phyloP scores from a whole-genome alignment of 257 asterid genomes.

The Solanum sitiens region DNA sequence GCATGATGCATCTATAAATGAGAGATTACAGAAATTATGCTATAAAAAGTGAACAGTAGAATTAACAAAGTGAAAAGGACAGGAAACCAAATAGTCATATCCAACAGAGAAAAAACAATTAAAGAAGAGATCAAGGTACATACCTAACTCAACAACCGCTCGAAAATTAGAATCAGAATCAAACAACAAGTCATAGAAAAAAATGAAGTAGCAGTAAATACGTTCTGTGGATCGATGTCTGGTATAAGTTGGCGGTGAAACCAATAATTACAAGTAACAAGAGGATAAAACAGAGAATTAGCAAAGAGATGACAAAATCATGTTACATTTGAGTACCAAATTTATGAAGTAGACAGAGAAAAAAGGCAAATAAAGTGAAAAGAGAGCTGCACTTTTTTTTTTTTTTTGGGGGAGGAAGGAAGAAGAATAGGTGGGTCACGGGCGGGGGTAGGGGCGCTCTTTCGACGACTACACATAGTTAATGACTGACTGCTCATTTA shows the following conservation, averaged over 20 bases:
- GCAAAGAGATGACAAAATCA: not conserved
- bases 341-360: constrained; percentile 1
- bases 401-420: not conserved
- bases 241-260: not conserved
- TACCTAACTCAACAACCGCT: constrained; percentile 1
- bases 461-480: not conserved
- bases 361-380: not conserved
- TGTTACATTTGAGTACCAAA: not conserved
- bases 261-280: not conserved
- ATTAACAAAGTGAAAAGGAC: not conserved
- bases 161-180: not conserved
- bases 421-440: not conserved
- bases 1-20: not conserved
- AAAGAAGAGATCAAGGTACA: not conserved
- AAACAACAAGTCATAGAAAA: not conserved
- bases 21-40: not conserved
- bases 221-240: not conserved
- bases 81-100: not conserved
- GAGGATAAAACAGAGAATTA: not conserved
- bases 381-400: not conserved
- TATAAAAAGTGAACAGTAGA: not conserved
- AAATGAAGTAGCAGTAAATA: not conserved
- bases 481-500: not conserved
- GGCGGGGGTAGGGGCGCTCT: not conserved
- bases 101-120: not conserved